phyloP scores from a whole-genome alignment of 164 flowering plant species.

The Piper longum region DNA sequence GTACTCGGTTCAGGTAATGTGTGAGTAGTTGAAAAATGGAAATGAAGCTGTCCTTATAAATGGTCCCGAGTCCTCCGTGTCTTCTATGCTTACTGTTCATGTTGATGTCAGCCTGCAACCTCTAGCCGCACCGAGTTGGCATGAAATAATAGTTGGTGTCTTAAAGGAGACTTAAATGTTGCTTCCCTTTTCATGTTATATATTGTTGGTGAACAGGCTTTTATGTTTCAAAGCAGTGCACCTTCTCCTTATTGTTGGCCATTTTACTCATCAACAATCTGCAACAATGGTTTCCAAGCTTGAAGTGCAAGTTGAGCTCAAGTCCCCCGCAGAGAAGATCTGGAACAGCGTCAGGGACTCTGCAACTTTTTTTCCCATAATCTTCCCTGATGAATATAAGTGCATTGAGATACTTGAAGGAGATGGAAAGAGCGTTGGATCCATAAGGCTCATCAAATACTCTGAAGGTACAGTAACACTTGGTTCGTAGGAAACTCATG shows the following conservation, averaged over 20 bases:
- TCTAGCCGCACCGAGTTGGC: too few species aligned
- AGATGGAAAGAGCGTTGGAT: conserved; percentile 57
- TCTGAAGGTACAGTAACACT: conserved; percentile 31
- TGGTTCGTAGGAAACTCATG: too few species aligned
- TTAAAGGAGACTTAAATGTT: too few species aligned
- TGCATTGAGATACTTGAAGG: conserved; percentile 66
- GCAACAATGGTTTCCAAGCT: conserved; percentile 21
- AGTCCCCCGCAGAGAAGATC: conserved; percentile 37
- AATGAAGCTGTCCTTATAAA: too few species aligned
- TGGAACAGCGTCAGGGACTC: conserved; percentile 54
- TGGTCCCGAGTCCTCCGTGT: too few species aligned
- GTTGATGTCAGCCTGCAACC: too few species aligned
- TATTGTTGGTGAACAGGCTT: too few species aligned
- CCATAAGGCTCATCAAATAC: conserved; percentile 38
- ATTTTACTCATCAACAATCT: neutral
- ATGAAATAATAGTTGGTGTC: too few species aligned
- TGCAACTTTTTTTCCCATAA: conserved; percentile 41
- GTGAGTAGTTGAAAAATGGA: too few species aligned
- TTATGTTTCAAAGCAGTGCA: conserved; percentile 6
- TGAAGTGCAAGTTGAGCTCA: conserved; percentile 50
- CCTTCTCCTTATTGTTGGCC: neutral
- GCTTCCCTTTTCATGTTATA: too few species aligned
- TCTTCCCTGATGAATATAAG: conserved; percentile 46
- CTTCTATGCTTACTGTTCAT: too few species aligned
- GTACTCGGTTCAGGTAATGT: too few species aligned